phyloP scores from a whole-genome alignment of 2,329 filamentous ascomycete genomes.

The Polytolypa hystricis region DNA sequence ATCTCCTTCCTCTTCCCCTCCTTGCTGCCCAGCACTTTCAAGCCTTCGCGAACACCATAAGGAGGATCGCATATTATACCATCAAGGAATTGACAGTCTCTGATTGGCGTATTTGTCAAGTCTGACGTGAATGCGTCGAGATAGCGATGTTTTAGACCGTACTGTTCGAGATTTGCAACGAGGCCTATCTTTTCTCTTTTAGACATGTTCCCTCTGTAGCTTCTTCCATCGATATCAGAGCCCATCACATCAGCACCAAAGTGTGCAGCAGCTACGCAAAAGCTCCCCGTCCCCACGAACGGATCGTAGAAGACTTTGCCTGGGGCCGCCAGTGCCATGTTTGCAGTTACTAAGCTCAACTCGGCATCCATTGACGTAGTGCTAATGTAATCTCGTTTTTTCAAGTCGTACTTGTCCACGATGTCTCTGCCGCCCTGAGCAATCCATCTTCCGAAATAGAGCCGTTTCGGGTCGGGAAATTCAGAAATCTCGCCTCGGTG shows the following conservation, averaged over 20 bases:
- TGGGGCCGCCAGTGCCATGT: constrained; percentile 70
- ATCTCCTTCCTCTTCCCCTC: constrained; percentile 46
- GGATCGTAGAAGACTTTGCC: constrained; percentile 89
- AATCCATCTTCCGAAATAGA: constrained; percentile 65
- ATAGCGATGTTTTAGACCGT: constrained; percentile 54
- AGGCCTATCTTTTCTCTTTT: constrained; percentile 38
- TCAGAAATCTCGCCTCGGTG: constrained; percentile 4
- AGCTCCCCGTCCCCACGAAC: constrained; percentile 90
- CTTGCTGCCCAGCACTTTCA: constrained; percentile 73
- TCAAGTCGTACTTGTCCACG: constrained; percentile 69
- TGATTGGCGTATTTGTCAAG: constrained; percentile 73
- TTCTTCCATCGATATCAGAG: constrained; percentile 86
- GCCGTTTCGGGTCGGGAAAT: constrained; percentile 45
- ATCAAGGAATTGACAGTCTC: constrained; percentile 55
- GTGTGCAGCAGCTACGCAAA: constrained; percentile 78
- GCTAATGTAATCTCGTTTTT: constrained; percentile 86
- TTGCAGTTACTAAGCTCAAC: constrained; percentile 80
- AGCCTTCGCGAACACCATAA: constrained; percentile 85
- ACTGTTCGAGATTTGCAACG: constrained; percentile 72
- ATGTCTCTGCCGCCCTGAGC: constrained; percentile 56
- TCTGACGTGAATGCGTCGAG: constrained; percentile 77
- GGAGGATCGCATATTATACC: constrained; percentile 93
- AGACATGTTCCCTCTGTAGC: constrained; percentile 53
- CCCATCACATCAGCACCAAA: constrained; percentile 78
- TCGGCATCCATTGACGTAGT: constrained; percentile 98